phyloP scores from a whole-genome alignment of 768 basidiomycete genomes.

The Baorangia bicolor region DNA sequence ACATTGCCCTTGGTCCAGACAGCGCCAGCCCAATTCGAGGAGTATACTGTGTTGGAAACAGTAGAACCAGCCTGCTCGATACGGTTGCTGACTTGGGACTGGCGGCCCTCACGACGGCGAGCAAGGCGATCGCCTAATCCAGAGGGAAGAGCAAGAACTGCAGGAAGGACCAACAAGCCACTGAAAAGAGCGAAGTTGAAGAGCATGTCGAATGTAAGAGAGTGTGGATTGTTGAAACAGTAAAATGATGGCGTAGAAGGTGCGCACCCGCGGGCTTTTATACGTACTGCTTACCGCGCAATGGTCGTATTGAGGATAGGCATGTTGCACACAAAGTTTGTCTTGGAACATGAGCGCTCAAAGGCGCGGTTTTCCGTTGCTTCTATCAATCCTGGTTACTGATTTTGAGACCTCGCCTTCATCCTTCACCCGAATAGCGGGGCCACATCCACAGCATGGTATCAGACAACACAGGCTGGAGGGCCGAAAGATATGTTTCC shows the following conservation, averaged over 20 bases:
- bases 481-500: too few species aligned
- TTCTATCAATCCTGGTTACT: too few species aligned
- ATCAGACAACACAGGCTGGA: too few species aligned
- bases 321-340: not conserved
- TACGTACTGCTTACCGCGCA: not conserved
- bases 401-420: too few species aligned
- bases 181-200: not conserved
- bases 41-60: not conserved
- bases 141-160: not conserved
- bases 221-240: not conserved
- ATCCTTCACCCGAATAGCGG: too few species aligned
- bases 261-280: not conserved
- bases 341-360: not conserved
- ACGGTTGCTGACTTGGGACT: not conserved
- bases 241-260: not conserved
- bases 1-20: not conserved
- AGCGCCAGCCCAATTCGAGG: conserved; percentile 8
- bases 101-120: not conserved
- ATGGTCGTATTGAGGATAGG: not conserved
- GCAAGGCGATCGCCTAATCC: not conserved
- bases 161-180: not conserved
- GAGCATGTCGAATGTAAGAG: not conserved
- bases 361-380: too few species aligned
- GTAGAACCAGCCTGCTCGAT: too few species aligned
- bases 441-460: too few species aligned